Conservation (phyloP, 2,329 filamentous ascomycete genomes). For the Teratosphaeria nubilosa region DNA sequence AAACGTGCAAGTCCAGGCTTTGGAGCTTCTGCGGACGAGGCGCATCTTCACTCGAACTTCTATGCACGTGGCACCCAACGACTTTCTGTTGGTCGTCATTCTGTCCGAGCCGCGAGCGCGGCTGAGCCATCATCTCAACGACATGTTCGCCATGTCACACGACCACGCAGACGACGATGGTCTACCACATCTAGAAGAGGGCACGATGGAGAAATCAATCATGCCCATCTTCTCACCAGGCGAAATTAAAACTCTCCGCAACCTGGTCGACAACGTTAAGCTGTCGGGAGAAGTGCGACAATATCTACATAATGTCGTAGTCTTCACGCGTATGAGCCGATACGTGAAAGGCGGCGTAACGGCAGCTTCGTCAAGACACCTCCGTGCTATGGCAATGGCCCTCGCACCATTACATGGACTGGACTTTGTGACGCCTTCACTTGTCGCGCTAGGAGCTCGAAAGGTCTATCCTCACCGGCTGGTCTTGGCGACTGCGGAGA, state of each 20-base stretch:
- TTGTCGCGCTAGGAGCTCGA: slow-evolving; percentile 69
- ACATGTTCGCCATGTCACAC: slow-evolving; percentile 81
- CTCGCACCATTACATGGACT: slow-evolving; percentile 75
- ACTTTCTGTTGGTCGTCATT: slow-evolving; percentile 73
- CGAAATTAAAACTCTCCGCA: slow-evolving; percentile 49
- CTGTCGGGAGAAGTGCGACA: slow-evolving; percentile 68
- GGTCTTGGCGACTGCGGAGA: slow-evolving; percentile 54
- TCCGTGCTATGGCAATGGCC: slow-evolving; percentile 45
- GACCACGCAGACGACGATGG: slow-evolving; percentile 65
- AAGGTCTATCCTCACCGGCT: slow-evolving; percentile 88
- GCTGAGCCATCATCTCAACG: slow-evolving; percentile 48
- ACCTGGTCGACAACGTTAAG: slow-evolving; percentile 48
- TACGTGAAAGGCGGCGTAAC: slow-evolving; percentile 71
- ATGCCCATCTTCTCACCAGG: slow-evolving; percentile 10
- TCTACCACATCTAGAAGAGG: slow-evolving; percentile 60
- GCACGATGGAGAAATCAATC: slow-evolving; percentile 27
- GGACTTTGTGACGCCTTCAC: slow-evolving; percentile 70
- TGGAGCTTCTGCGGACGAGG: slow-evolving; percentile 67
- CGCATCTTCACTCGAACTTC: slow-evolving; percentile 67
- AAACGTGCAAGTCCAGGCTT: slow-evolving; percentile 70
- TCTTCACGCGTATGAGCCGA: slow-evolving; percentile 80
- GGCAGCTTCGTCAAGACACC: slow-evolving; percentile 66
- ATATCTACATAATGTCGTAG: slow-evolving; percentile 78
- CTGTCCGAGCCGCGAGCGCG: slow-evolving; percentile 26
- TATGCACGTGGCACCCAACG: slow-evolving; percentile 62